Evolutionary conservation across 768 basidiomycete species (phyloP).

Genomic region (Amanita fuliginea): DNA sequence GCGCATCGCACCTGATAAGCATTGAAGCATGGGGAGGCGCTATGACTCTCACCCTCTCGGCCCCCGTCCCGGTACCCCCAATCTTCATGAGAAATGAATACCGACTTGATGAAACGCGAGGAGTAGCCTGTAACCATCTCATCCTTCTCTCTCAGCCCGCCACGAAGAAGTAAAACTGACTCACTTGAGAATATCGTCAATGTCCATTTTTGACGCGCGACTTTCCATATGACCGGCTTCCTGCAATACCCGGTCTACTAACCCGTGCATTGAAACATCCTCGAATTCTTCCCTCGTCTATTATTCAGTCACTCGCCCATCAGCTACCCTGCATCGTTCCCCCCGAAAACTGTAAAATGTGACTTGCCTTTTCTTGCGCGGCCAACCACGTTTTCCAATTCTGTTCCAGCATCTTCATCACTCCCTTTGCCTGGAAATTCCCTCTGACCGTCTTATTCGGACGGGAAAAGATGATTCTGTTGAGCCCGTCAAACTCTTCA

Average conservation of each 20-base stretch:
- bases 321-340: background rate
- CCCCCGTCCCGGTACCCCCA: background rate
- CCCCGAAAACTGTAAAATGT: background rate
- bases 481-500: conserved; percentile 95
- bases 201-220: conserved; percentile 86
- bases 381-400: conserved; percentile 93
- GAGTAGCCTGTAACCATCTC: conserved; percentile 35
- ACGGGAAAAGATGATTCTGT: conserved; percentile 80
- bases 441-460: conserved; percentile 87
- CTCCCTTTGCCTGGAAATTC: conserved; percentile 89
- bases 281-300: conserved; percentile 71
- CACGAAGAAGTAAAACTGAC: background rate
- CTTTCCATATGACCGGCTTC: conserved; percentile 66
- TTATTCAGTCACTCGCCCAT: background rate
- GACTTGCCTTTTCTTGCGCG: conserved; percentile 49
- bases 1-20: background rate
- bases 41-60: background rate
- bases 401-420: conserved; percentile 86
- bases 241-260: conserved; percentile 62
- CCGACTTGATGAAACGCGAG: conserved; percentile 65
- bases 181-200: conserved; percentile 85
- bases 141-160: background rate
- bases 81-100: conserved; percentile 54
- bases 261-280: conserved; percentile 53
- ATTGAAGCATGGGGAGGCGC: background rate